phyloP scores from a whole-genome alignment of 495 filamentous ascomycete genomes.

The Aspergillus bridgeri region DNA sequence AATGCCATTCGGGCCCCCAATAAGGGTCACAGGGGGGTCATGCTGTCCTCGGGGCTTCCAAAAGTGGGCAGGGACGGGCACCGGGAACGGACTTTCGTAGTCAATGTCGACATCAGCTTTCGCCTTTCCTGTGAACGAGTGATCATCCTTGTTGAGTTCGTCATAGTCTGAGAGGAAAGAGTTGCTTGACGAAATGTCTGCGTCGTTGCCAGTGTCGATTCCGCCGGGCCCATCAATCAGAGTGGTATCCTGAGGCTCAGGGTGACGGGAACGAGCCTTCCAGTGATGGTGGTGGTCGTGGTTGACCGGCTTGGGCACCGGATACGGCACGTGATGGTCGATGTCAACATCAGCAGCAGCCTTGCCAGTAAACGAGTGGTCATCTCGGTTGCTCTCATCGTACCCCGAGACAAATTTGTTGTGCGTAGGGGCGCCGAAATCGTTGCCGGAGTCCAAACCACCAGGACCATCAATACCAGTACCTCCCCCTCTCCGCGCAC shows the following conservation, averaged over 20 bases:
- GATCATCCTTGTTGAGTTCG: slow-evolving; percentile 27
- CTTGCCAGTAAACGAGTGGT: slow-evolving; percentile 28
- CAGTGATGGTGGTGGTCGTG: too few species aligned
- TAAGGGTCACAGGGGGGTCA: background rate
- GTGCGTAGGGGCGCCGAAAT: slow-evolving; percentile 21
- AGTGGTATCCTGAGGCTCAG: background rate
- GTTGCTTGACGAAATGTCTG: slow-evolving; percentile 23
- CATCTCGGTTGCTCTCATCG: slow-evolving; percentile 24
- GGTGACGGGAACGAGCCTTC: background rate
- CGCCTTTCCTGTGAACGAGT: slow-evolving; percentile 24
- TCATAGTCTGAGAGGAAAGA: slow-evolving; percentile 18
- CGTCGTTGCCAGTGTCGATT: slow-evolving; percentile 30
- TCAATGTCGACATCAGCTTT: slow-evolving; percentile 1
- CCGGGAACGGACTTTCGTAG: background rate
- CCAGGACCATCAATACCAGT: too few species aligned
- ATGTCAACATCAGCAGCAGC: background rate
- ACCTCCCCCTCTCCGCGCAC: background rate
- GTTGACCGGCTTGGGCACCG: background rate
- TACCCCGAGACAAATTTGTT: slow-evolving; percentile 19
- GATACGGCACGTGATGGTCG: slow-evolving; percentile 5
- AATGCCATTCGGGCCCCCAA: slow-evolving; percentile 1
- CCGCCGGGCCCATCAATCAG: background rate
- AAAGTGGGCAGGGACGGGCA: too few species aligned
- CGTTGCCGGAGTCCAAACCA: slow-evolving; percentile 31
- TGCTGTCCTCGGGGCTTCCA: too few species aligned